These are phyloP conservation scores for Calocybe gangraenosa DNA, from an alignment of 768 basidiomycete genomes.

Conservation along the genomic window DNA sequence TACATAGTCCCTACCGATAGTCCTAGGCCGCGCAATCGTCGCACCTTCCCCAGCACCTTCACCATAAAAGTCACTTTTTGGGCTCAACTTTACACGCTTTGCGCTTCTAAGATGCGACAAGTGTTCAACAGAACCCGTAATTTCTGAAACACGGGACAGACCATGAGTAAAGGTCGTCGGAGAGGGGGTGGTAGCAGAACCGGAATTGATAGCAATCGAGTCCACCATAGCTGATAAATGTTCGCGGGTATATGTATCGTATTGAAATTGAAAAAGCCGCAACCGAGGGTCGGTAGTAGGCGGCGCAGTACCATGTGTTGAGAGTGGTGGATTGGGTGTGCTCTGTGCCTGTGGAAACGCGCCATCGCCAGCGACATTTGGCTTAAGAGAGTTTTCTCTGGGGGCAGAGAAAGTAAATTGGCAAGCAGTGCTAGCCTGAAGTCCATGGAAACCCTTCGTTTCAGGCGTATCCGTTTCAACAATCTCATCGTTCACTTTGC, in stretches of 20 bases:
- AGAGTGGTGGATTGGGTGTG: constrained; percentile 44
- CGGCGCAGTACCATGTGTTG: constrained; percentile 26
- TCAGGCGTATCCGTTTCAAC: constrained; percentile 48
- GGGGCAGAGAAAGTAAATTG: constrained; percentile 78
- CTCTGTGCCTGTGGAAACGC: constrained; percentile 55
- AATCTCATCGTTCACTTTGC: constrained; percentile 35
- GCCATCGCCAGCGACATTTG: constrained; percentile 22
- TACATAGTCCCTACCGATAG: constrained; percentile 62
- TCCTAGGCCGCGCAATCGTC: constrained; percentile 44
- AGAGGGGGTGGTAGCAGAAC: constrained; percentile 39
- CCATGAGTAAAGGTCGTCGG: constrained; percentile 41
- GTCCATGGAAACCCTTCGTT: constrained; percentile 40
- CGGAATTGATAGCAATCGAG: constrained; percentile 82
- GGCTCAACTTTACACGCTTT: constrained; percentile 79
- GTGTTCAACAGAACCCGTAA: constrained; percentile 32
- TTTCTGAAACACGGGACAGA: constrained; percentile 46
- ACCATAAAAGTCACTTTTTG: constrained; percentile 53
- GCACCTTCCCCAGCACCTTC: constrained; percentile 45
- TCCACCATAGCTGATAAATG: constrained; percentile 94
- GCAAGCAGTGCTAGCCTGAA: constrained; percentile 45
- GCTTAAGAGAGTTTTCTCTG: constrained; percentile 24
- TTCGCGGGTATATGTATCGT: constrained; percentile 94
- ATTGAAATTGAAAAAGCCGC: constrained; percentile 88
- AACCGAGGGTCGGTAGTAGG: constrained; percentile 68
- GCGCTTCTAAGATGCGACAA: constrained; percentile 63